Evolutionary conservation across 1,284 basidiomycete species (phyloP).

Genomic region (Rhodotorula sp.): DNA sequence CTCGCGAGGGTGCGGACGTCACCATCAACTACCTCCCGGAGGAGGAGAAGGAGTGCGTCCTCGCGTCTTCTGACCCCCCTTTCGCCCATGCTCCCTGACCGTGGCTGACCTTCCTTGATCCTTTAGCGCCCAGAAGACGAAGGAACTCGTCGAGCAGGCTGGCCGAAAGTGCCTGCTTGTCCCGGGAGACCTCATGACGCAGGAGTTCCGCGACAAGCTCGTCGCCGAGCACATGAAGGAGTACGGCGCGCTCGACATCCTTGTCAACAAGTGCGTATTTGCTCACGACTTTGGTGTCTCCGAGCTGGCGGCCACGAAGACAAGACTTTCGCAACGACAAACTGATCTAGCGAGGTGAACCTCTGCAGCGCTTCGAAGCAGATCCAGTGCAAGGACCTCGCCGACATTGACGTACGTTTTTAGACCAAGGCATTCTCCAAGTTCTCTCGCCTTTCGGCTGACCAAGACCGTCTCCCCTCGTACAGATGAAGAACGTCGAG

Average conservation of each 20-base stretch:
- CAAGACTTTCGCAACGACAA: not conserved
- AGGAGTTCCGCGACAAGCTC: conserved; percentile 51
- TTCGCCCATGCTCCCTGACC: not conserved
- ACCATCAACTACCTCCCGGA: conserved; percentile 63
- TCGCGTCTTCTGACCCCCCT: conserved; percentile 32
- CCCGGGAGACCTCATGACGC: conserved; percentile 54
- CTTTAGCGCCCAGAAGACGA: conserved; percentile 48
- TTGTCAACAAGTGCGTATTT: conserved; percentile 58
- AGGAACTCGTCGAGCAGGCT: conserved; percentile 55
- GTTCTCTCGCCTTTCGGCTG: not conserved
- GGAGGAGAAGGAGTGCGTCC: conserved; percentile 58
- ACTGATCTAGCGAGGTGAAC: too few relatives aligned
- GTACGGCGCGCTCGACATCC: conserved; percentile 52
- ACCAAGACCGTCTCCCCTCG: not conserved
- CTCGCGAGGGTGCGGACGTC: conserved; percentile 64
- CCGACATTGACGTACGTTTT: conserved; percentile 54
- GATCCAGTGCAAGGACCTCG: conserved; percentile 53
- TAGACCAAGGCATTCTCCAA: not conserved
- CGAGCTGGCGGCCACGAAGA: not conserved
- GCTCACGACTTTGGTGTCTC: not conserved
- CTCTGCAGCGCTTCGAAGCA: conserved; percentile 48
- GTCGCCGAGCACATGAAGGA: conserved; percentile 48
- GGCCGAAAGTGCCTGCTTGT: conserved; percentile 55
- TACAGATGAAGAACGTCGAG: conserved; percentile 49
- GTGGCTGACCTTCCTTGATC: not conserved